A percentile compares a stretch with the other conserved stretches of the same genome.
Evolutionary conservation across 2,329 filamentous ascomycete genomes (phyloP).

Genomic region (Claviceps maximensis): DNA sequence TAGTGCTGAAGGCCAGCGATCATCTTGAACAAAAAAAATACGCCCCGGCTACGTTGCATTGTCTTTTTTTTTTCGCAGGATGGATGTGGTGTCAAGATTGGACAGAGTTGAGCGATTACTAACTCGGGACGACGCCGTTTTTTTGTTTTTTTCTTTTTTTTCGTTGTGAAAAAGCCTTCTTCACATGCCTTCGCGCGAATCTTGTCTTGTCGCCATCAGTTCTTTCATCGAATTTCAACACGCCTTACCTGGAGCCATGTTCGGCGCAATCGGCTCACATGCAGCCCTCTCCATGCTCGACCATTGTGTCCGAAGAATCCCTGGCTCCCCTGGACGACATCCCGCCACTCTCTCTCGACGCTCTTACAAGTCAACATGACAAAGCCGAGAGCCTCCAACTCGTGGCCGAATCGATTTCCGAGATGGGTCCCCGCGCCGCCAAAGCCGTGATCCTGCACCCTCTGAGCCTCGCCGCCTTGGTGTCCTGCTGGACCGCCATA

Average conservation of each 20-base stretch:
- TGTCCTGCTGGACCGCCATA: slow-evolving; percentile 27
- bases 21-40: not conserved
- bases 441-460: slow-evolving; percentile 51
- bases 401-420: slow-evolving; percentile 67
- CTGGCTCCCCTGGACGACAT: slow-evolving; percentile 32
- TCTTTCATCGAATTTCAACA: slow-evolving; percentile 50
- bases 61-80: no score
- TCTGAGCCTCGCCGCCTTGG: slow-evolving; percentile 35
- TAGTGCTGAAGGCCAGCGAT: not conserved
- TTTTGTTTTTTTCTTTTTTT: no score
- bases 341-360: slow-evolving; percentile 50
- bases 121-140: not conserved
- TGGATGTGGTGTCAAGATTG: not conserved
- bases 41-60: not conserved
- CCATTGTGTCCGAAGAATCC: slow-evolving; percentile 28
- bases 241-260: slow-evolving; percentile 47
- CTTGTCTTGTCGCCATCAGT: slow-evolving; percentile 52
- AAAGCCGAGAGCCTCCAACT: slow-evolving; percentile 56
- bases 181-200: slow-evolving; percentile 70
- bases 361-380: slow-evolving; percentile 41
- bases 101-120: not conserved
- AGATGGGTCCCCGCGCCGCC: slow-evolving; percentile 61
- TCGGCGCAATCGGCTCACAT: slow-evolving; percentile 20
- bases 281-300: slow-evolving; percentile 41
- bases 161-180: slow-evolving; percentile 61